phyloP scores from a whole-genome alignment of 495 filamentous ascomycete genomes.

The Penicillium samsonianum region DNA sequence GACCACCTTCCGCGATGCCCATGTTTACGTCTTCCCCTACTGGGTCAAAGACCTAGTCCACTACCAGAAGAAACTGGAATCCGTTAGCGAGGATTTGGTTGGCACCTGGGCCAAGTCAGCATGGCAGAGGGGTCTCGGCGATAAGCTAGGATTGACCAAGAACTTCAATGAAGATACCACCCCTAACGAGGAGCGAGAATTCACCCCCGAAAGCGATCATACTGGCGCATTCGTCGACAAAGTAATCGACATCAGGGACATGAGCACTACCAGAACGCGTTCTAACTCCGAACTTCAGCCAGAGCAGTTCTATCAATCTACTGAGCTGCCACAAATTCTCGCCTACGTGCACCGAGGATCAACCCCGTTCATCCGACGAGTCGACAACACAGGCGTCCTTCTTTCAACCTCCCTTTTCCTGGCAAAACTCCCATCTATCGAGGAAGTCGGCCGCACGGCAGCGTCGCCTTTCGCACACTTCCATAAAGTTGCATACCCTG shows the following conservation, averaged over 20 bases:
- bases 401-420: conserved; percentile 77
- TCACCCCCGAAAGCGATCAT: conserved; percentile 35
- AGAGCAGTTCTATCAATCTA: conserved; percentile 15
- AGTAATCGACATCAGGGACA: conserved; percentile 59
- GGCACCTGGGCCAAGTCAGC: conserved; percentile 92
- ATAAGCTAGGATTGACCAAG: conserved; percentile 71
- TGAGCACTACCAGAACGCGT: conserved; percentile 56
- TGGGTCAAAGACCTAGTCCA: conserved; percentile 83
- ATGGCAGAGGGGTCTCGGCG: conserved; percentile 79
- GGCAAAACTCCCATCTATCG: conserved; percentile 72
- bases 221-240: conserved; percentile 51
- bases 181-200: conserved; percentile 18
- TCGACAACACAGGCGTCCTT: conserved; percentile 81
- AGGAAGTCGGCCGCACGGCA: conserved; percentile 56
- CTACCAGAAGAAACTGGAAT: conserved; percentile 75
- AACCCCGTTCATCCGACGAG: conserved; percentile 71
- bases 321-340: conserved; percentile 63
- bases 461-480: conserved; percentile 71
- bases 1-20: conserved; percentile 80
- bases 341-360: conserved; percentile 67
- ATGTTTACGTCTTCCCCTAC: conserved; percentile 88
- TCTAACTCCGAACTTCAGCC: conserved; percentile 33
- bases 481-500: conserved; percentile 77
- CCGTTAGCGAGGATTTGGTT: conserved; percentile 84
- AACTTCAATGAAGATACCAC: conserved; percentile 49